phyloP scores from a whole-genome alignment of 164 flowering plant genomes.

The Hamamelis virginiana region DNA sequence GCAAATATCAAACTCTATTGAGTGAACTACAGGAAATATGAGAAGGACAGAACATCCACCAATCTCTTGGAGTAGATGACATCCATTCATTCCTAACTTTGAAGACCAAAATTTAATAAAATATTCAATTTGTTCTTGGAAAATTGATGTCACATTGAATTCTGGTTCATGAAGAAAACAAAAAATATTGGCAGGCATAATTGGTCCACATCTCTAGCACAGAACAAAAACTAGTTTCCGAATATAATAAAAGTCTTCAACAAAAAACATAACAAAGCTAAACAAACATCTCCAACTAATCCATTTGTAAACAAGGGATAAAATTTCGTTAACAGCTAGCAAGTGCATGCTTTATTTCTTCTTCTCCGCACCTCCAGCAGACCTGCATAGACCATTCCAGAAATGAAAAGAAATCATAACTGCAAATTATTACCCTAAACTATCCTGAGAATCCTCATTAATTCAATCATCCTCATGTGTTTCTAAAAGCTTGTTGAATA shows the following conservation, averaged over 20 bases:
- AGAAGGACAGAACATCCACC: too few species aligned
- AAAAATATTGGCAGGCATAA: not conserved
- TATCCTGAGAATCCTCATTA: too few species aligned
- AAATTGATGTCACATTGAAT: not conserved
- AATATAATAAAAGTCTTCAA: not conserved
- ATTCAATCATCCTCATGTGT: too few species aligned
- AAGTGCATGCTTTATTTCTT: slow-evolving; percentile 26
- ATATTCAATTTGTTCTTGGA: too few species aligned
- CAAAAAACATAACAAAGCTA: not conserved
- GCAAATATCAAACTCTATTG: too few species aligned
- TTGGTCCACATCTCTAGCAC: not conserved
- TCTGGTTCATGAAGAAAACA: not conserved
- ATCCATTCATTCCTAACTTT: too few species aligned
- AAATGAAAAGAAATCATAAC: not conserved
- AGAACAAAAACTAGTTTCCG: not conserved
- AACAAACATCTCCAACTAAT: not conserved
- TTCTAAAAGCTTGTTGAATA: too few species aligned
- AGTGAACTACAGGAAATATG: too few species aligned
- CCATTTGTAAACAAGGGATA: not conserved
- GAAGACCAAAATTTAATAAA: too few species aligned
- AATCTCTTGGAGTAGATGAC: too few species aligned
- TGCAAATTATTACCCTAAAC: too few species aligned
- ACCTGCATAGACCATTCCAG: slow-evolving; percentile 19
- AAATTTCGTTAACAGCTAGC: not conserved
- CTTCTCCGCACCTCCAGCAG: slow-evolving; percentile 35